phyloP scores from a whole-genome alignment of 2,329 filamentous ascomycete species.

The Orbilia javanica region DNA sequence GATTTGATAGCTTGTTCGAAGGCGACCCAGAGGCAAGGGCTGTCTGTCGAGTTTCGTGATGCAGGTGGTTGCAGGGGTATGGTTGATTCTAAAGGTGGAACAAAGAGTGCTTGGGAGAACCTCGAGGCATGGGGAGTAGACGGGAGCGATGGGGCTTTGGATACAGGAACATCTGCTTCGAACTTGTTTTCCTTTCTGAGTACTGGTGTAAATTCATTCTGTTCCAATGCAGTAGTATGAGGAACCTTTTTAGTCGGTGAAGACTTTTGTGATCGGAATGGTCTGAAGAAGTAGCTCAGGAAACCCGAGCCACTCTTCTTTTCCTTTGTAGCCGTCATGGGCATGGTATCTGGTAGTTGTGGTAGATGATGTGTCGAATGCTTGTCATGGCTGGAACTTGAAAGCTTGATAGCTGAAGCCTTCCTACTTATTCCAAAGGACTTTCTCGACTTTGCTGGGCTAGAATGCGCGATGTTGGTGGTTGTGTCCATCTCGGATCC shows the following conservation, averaged over 20 bases:
- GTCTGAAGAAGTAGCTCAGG: constrained; percentile 56
- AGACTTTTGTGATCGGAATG: constrained; percentile 54
- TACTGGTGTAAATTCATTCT: constrained; percentile 25
- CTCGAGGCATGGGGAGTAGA: constrained; percentile 48
- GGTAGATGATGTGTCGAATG: constrained; percentile 22
- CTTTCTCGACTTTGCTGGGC: constrained; percentile 53
- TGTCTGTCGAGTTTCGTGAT: constrained; percentile 41
- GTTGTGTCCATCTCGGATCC: constrained; percentile 57
- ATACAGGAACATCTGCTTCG: constrained; percentile 33
- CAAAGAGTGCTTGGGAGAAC: constrained; percentile 55
- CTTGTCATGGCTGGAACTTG: constrained; percentile 34
- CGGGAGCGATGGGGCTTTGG: constrained; percentile 46
- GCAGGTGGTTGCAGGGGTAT: constrained; percentile 17
- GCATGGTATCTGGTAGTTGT: constrained; percentile 39
- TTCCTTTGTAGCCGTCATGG: constrained; percentile 28
- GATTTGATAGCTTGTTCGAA: constrained; percentile 56
- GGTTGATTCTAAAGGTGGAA: constrained; percentile 40
- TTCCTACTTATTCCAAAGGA: constrained; percentile 58
- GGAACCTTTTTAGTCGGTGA: constrained; percentile 42
- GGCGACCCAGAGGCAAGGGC: constrained; percentile 47
- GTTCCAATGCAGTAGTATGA: constrained; percentile 43
- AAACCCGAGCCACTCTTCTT: constrained; percentile 49
- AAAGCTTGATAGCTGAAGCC: constrained; percentile 49
- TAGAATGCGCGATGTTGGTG: constrained; percentile 39
- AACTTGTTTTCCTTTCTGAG: constrained; percentile 47